A percentile compares a stretch with the other conserved stretches of the same genome.
Evolutionary conservation across 108 stramenopile species (phyloP).

Genomic region (Craspedostauros australis): DNA sequence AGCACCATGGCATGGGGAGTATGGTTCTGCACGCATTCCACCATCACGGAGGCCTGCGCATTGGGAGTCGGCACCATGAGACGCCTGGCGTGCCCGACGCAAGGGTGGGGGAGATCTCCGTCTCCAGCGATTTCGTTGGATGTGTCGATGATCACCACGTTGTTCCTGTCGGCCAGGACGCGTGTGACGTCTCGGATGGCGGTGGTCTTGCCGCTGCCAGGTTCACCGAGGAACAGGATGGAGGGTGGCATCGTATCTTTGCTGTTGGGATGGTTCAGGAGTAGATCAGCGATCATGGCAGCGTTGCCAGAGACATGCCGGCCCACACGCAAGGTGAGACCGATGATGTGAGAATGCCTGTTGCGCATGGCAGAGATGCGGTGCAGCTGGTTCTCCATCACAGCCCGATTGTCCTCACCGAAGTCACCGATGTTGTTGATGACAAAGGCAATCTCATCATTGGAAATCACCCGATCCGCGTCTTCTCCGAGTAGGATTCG

Average conservation of each 20-base stretch:
- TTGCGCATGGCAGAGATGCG: conserved; percentile 26
- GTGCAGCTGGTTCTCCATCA: conserved; percentile 23
- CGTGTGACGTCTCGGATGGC: conserved; percentile 42
- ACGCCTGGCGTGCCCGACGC: conserved; percentile 47
- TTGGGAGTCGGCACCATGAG: conserved; percentile 48
- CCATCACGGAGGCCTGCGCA: conserved; percentile 45
- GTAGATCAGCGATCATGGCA: conserved; percentile 35
- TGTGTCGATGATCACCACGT: conserved; percentile 54
- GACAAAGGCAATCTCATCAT: conserved; percentile 14
- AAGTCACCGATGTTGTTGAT: conserved; percentile 2
- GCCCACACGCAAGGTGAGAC: conserved; percentile 47
- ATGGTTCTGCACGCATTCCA: conserved; percentile 71
- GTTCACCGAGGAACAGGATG: conserved; percentile 32
- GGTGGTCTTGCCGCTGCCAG: conserved; percentile 31
- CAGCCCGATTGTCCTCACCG: conserved; percentile 35
- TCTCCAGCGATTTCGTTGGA: conserved; percentile 64
- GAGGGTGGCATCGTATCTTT: conserved; percentile 1
- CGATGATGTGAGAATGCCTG: conserved; percentile 18
- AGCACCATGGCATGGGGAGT: conserved; percentile 57
- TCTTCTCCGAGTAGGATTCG: conserved; percentile 16
- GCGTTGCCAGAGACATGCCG: conserved; percentile 38
- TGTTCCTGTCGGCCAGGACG: conserved; percentile 18
- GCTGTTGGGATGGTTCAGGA: no score
- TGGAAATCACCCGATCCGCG: neutral
- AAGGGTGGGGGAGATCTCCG: conserved; percentile 44